Conservation (phyloP, 768 basidiomycete species). For the Mrakia frigida region DNA sequence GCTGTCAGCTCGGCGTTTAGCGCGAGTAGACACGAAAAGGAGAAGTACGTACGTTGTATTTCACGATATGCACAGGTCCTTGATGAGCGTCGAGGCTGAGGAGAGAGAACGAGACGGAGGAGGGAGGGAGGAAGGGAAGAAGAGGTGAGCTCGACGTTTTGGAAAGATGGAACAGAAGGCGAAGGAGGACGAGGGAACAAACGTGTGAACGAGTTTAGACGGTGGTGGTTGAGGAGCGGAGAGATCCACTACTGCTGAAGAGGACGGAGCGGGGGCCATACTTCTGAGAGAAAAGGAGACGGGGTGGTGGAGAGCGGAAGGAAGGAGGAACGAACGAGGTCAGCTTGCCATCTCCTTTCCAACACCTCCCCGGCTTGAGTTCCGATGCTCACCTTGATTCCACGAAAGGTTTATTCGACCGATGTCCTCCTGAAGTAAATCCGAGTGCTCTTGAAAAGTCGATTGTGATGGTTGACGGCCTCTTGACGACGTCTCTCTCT, state of each 20-base stretch:
- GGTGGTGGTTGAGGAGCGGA: constrained; percentile 2
- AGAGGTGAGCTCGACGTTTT: neutral
- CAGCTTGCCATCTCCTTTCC: too few relatives aligned
- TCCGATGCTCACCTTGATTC: too few relatives aligned
- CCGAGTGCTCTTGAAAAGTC: too few relatives aligned
- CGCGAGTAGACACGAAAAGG: neutral
- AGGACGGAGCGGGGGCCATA: neutral
- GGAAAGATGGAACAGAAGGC: neutral
- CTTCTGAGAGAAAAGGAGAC: too few relatives aligned
- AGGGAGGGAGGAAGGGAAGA: neutral
- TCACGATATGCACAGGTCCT: constrained; percentile 83
- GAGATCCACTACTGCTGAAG: constrained; percentile 11
- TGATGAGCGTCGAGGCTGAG: constrained; percentile 41
- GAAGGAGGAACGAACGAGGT: neutral
- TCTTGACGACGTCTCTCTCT: too few relatives aligned
- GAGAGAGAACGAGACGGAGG: neutral
- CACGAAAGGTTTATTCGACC: too few relatives aligned
- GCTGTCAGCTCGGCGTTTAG: neutral
- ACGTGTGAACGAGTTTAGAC: constrained; percentile 21
- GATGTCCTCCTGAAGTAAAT: too few relatives aligned
- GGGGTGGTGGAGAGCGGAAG: too few relatives aligned
- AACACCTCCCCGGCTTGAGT: too few relatives aligned
- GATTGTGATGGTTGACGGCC: too few relatives aligned
- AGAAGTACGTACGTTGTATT: constrained; percentile 62
- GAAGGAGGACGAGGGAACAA: neutral